A percentile compares a stretch with the other conserved stretches of the same genome.
Evolutionary conservation across 2,329 filamentous ascomycete species (phyloP).

Genomic region (Epichloe coenophiala): DNA sequence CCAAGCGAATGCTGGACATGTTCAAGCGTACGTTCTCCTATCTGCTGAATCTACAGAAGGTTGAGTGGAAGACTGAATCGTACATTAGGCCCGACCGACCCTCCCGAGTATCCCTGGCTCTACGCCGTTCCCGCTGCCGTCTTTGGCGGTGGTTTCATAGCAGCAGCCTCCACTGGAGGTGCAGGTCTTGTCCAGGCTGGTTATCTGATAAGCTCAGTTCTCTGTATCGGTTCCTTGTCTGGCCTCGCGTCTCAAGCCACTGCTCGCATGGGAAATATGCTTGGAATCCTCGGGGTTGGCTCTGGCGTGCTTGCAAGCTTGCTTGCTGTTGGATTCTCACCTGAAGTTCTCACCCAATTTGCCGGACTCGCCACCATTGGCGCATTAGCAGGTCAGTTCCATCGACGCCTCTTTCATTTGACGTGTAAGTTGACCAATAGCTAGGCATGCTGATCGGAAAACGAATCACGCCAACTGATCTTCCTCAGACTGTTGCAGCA

Average conservation of each 20-base stretch:
- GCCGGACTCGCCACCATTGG: constrained; percentile 62
- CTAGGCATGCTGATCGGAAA: constrained; percentile 63
- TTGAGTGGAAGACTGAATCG: constrained; percentile 7
- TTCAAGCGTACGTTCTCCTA: constrained; percentile 47
- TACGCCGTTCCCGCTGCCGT: constrained; percentile 65
- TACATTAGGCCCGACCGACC: constrained; percentile 56
- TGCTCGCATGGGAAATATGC: constrained; percentile 70
- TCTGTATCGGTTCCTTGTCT: constrained; percentile 76
- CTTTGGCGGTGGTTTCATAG: constrained; percentile 71
- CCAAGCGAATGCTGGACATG: constrained; percentile 89
- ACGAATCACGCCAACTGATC: constrained; percentile 73
- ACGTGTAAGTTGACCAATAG: constrained; percentile 1
- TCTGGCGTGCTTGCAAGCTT: constrained; percentile 75
- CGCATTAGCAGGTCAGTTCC: constrained; percentile 40
- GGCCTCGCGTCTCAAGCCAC: constrained; percentile 71
- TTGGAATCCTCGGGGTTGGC: constrained; percentile 75
- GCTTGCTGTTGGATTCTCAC: constrained; percentile 65
- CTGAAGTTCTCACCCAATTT: constrained; percentile 69
- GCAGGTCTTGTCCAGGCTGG: constrained; percentile 77
- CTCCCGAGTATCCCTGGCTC: constrained; percentile 77
- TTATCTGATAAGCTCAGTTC: constrained; percentile 69
- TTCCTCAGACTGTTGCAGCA: constrained; percentile 81
- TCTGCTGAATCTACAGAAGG: too few relatives aligned
- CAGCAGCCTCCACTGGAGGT: constrained; percentile 67
- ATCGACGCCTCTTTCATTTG: constrained; percentile 3